A percentile compares a stretch with the other conserved stretches of the same genome.
Conservation (phyloP, 148 eudicot genomes). For the Camellia lanceoleosa region DNA sequence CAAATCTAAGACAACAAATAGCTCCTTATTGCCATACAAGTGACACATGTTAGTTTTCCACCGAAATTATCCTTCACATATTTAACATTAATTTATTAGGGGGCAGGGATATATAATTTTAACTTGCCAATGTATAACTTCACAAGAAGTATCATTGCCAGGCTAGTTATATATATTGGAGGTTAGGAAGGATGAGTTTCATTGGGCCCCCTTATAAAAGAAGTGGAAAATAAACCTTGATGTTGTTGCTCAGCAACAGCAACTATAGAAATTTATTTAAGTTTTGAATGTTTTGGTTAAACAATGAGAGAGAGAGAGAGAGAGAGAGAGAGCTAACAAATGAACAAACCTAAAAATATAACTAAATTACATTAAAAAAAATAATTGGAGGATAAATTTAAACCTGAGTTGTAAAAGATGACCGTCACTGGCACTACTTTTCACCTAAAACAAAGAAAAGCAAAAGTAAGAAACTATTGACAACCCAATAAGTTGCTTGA, state of each 20-base stretch:
- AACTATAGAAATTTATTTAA: neutral
- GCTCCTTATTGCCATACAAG: neutral
- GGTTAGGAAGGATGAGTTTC: neutral
- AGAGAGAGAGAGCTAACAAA: neutral
- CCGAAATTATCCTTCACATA: neutral
- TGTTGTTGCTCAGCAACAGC: neutral
- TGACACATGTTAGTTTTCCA: neutral
- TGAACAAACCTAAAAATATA: neutral
- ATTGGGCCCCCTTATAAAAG: neutral
- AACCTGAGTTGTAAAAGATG: conserved; percentile 97
- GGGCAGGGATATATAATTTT: neutral
- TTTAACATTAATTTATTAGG: neutral
- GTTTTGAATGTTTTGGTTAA: neutral
- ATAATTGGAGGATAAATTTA: neutral
- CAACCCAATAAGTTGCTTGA: conserved; percentile 3
- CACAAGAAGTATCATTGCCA: neutral
- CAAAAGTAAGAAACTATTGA: conserved; percentile 5
- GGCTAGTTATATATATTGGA: neutral
- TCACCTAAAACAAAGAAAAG: conserved; percentile 48
- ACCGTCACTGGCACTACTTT: conserved; percentile 63
- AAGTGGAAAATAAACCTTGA: neutral
- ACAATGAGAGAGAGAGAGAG: neutral
- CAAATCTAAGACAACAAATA: neutral
- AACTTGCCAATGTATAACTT: neutral
- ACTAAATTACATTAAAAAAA: neutral